Evolutionary conservation across 73 alveolate species (phyloP).

Genomic region (Tetrahymena borealis): DNA sequence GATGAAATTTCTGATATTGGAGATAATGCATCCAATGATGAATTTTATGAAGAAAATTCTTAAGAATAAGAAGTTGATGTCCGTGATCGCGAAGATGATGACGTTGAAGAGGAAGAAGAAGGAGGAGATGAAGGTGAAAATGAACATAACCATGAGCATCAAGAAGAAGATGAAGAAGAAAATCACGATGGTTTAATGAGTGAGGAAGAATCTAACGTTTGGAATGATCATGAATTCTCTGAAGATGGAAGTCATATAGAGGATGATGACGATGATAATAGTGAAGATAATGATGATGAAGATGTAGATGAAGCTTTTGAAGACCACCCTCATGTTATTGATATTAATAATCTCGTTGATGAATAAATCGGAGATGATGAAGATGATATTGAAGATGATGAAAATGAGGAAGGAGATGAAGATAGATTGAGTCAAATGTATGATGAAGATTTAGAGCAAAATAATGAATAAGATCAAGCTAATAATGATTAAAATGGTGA

Average conservation of each 20-base stretch:
- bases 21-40: not conserved
- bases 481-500: not conserved
- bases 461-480: not conserved
- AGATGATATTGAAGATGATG: not conserved
- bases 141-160: too few relatives aligned
- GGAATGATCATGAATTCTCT: not conserved
- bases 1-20: not conserved
- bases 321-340: not conserved
- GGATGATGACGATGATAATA: not conserved
- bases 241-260: not conserved
- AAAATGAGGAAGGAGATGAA: not conserved
- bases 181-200: not conserved
- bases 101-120: not conserved
- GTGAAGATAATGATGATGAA: not conserved
- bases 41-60: not conserved
- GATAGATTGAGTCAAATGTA: too few relatives aligned
- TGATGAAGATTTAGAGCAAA: too few relatives aligned
- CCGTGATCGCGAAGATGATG: not conserved
- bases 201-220: not conserved
- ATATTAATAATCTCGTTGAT: not conserved
- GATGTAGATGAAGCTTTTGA: not conserved
- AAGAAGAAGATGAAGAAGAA: not conserved
- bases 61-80: not conserved
- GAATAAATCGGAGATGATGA: not conserved
- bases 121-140: not conserved